A percentile compares a stretch with the other conserved stretches of the same genome.
phyloP scores from a whole-genome alignment of 176 grass and related monocot species.

The Raddia guianensis region DNA sequence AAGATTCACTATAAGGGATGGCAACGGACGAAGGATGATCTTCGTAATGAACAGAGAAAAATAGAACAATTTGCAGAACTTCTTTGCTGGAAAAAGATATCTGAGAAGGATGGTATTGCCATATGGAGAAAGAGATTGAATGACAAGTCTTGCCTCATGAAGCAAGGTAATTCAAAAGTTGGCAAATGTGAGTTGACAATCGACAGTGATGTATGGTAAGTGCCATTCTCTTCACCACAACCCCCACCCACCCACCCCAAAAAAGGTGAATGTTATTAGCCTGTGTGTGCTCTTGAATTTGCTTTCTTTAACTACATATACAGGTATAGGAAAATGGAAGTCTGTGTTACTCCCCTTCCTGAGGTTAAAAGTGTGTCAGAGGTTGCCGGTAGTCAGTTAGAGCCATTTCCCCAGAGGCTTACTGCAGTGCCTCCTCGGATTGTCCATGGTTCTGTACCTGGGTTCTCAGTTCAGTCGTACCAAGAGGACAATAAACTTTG shows the following conservation, averaged over 20 bases:
- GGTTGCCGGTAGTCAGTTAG: conserved; percentile 59
- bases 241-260: not conserved
- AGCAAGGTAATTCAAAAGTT: conserved; percentile 40
- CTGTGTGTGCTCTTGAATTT: conserved; percentile 21
- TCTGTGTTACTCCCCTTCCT: conserved; percentile 67
- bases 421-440: conserved; percentile 71
- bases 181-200: conserved; percentile 66
- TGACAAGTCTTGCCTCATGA: conserved; percentile 58
- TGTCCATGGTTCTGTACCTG: conserved; percentile 49
- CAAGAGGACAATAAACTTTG: conserved; percentile 71
- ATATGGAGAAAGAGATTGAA: conserved; percentile 80
- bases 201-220: conserved; percentile 67
- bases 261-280: conserved; percentile 11
- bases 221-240: conserved; percentile 16
- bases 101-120: conserved; percentile 67
- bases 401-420: conserved; percentile 76
- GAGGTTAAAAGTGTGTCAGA: conserved; percentile 50
- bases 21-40: conserved; percentile 66
- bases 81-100: conserved; percentile 92
- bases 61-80: conserved; percentile 75
- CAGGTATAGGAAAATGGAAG: conserved; percentile 93
- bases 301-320: conserved; percentile 18
- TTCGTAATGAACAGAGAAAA: conserved; percentile 65
- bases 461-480: conserved; percentile 55
- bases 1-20: conserved; percentile 68